Base-by-base conservation (phyloP, 1,284 basidiomycete genomes). In the Ceratobasidium sp. region DNA sequence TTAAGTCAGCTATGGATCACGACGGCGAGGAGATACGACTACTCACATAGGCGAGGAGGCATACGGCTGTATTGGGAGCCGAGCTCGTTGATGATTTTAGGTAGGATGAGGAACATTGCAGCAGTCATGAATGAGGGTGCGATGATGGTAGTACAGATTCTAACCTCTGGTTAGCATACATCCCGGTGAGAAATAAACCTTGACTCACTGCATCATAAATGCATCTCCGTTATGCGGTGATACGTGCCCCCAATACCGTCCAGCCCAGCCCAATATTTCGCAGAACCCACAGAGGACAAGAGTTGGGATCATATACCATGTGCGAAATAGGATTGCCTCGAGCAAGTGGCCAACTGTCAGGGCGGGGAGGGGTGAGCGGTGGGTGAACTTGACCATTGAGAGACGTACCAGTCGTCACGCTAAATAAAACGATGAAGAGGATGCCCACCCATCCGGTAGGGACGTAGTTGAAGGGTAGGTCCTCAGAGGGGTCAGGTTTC, bases 231-330 rank as follows among this genome's bases (percentile, higher is more conserved):
- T 73, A 9, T 50, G 19, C 9, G 75, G 74, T 17, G 64, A 76
- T 22, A 75, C 33, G 27, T 74, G 72, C 15, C 66, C 69, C 79
- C 80, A 80, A 1, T 79, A 53, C 29, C 81, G 65, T 22, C 76
- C 79, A 15, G 64, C 56, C 81, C 80, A 81, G 7, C 81, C 80
- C 14, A 89, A 76, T 15, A 87, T 77, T 80, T 92, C 90, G 2
- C 86, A 80, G 1, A 84, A n/a, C 8, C 87, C 88, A 41, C 86
- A 86, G 0, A 87, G 79, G 19, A 86, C 81, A 7, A 86, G 84
- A 0, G 90, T 90, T 0, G 86, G 86, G 51, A 89, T 79, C 9
- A 89, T 79, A 81, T 85, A 88, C 86, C 88, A 90, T 63, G 85
- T 82, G 17, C 85, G 83, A 62, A 78, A 84, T 22, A 77, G 78